Evolutionary conservation across 331 rosid species (phyloP), one percentile per base, ranked within the genome.

Genomic region (Stylosanthes scabra): DNA sequence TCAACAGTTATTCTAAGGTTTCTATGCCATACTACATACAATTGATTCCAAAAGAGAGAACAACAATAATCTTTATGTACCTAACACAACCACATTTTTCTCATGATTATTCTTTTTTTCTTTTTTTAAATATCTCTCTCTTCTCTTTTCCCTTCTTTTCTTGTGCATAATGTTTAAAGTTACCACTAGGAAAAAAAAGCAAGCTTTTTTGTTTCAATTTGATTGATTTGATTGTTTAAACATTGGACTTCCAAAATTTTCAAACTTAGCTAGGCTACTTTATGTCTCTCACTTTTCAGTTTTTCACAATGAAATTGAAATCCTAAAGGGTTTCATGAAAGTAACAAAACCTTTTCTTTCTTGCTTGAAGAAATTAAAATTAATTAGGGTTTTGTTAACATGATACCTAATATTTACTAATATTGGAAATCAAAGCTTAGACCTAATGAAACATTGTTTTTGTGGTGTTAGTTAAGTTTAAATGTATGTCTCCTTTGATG

Each of bases 11-110:
- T 31, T 31, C 78, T 27, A 57, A 71, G 76, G 71, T 68, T 59
- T 77, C 84, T 74, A 31, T 62, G 71, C 49, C 46, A 28, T 75
- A 14, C 82, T 75, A 12, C 66, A 78, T 46, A n/a, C 54, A 47
- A 79, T 52, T 68, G 67, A 20, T 20, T 20, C 76, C 10, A 63
- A 82, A 82, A 68, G 57, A 76, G 67, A 73, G 71, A 80, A 59
- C 83, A 80, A 59, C 83, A 87, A 75, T 31, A 31, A 31, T 68
- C 80, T 82, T 77, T 78, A 63, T 5, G 37, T 31, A 31, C 37
- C 37, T 31, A 31, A 5, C 37, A 31, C 37, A 31, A 31, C 15
- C 83, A 65, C 81, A 68, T 80, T 80, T 70, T 74, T 62, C 81
- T 62, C 79, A 59, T 75, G 76, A 77, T 59, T 77, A 31, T 72